Evolutionary conservation across 106 monocot species (phyloP), one percentile per base, ranked within the genome.

Genomic region (Iris macrosiphon): DNA sequence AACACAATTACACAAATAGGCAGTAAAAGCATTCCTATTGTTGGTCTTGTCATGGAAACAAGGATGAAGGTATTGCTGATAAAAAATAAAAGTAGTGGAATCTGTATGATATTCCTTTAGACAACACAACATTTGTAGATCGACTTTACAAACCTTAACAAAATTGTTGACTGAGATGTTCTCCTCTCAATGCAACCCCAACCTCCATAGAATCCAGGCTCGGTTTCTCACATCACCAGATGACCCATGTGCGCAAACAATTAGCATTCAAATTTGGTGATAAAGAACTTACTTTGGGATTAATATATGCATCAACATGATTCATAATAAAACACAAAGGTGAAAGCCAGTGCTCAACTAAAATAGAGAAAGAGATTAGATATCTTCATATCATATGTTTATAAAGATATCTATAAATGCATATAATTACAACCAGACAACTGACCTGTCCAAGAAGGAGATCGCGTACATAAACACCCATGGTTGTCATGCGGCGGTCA

Each of bases 401-500:
- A 49, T 3, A 7, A 49, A 9, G 21, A 11, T 24, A 27, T 49
- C 49, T 0, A 52, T 39, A 40, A 63, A 49, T 4, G 40, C 37
- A 38, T 28, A 55, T n/a, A 35, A 39, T 30, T 47, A 9, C 31
- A 56, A 47, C 1, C n/a, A 45, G 7, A 10, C 41, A 37, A 65
- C 59, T 4, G 13, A 93, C 93, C 88, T 88, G 93, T 52, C 93
- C 93, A 59, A 93, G 87, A 62, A 93, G 77, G 45, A 93, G 73
- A 75, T 93, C 93, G n/a, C 93, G 93, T 18, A 88, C 77, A 75
- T 93, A 93, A 13, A 75, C 80, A 15, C 93, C 93, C 93, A 93
- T 88, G 6, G 93, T 93, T 47, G 93, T 84, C 68, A 59, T 80
- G 38, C 75, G 67, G 7, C 88, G 80, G 70, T 81, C 78, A 12